Base-by-base conservation (phyloP, 306 rosid genomes). In the Sicyos baderoa region DNA sequence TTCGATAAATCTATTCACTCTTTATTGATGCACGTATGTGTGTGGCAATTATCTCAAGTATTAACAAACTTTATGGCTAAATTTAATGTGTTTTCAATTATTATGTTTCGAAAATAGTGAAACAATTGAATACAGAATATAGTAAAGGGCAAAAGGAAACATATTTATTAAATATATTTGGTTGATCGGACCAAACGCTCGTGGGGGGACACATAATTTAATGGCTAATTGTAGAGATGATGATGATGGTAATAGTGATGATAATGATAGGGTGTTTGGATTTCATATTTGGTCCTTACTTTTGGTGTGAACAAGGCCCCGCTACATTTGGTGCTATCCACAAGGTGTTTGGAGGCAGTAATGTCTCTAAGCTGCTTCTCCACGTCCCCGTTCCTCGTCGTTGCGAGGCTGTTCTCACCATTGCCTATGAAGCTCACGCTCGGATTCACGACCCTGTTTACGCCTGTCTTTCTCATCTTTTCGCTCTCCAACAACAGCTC, bases 401-500 rank as follows among this genome's bases (percentile, higher is more conserved):
- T 2, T 88, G 88, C 66, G 96, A 94, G 65, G 99, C 99, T 4
- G 97, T 94, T 58, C 85, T 94, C 74, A 94, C 97, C 0, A 94
- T 94, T 45, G 88, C 97, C 14, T 94, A 94, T 68, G 97, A 94
- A 73, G 99, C 99, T 66, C 97, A 94, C 59, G 99, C 99, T 32
- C 79, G 99, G 59, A 82, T 94, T 54, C 61, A 90, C 61, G 99
- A 94, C 72, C 99, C 99, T 72, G 97, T 94, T 60, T 94, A 94
- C 85, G 99, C 97, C 3, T 94, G 97, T 40, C 96, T 94, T 54
- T 81, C 97, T 25, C 99, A 94, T 88, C 90, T 94, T 80, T 90
- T 90, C 63, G 82, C 96, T 78, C 79, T 94, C 70, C 99, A 94
- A 81, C 95, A 94, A 81, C 99, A 94, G 99, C 96, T 37, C 2